A percentile compares a stretch with the other conserved stretches of the same genome.
Evolutionary conservation across 2,329 filamentous ascomycete species (phyloP).

Genomic region (Stemphylium vesicarium): DNA sequence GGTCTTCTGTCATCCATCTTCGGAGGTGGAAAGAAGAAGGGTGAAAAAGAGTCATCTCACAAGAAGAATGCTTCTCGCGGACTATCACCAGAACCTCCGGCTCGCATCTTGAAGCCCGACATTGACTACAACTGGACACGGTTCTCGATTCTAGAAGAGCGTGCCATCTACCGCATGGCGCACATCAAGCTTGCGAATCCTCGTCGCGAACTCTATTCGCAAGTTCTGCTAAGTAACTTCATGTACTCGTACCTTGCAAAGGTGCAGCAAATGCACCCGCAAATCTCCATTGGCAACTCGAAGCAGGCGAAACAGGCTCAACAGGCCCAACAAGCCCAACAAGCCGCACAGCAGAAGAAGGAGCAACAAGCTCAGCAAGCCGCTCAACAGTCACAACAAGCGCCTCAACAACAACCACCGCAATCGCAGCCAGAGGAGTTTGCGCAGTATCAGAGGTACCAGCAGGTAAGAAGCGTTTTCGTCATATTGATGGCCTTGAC

Average conservation of each 20-base stretch:
- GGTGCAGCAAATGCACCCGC: conserved; percentile 97
- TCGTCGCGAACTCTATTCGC: conserved; percentile 86
- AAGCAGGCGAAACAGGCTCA: conserved; percentile 71
- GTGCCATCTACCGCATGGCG: conserved; percentile 97
- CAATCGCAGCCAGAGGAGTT: conserved; percentile 49
- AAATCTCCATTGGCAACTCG: conserved; percentile 87
- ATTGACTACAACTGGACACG: conserved; percentile 96
- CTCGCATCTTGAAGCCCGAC: conserved; percentile 78
- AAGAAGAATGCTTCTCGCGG: conserved; percentile 77
- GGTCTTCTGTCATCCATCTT: conserved; percentile 94
- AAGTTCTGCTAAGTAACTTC: conserved; percentile 96
- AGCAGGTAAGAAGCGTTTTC: conserved; percentile 32
- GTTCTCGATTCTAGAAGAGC: conserved; percentile 92
- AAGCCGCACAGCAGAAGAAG: conserved; percentile 47
- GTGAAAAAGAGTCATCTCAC: conserved; percentile 73
- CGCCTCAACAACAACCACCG: conserved; percentile 46
- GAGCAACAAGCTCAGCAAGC: conserved; percentile 37
- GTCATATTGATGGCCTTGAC: neutral
- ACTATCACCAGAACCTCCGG: conserved; percentile 76
- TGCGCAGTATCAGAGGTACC: conserved; percentile 49
- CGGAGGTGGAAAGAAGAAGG: conserved; percentile 85
- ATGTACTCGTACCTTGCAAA: conserved; percentile 99
- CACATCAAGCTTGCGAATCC: conserved; percentile 99
- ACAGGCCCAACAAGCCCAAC: conserved; percentile 60
- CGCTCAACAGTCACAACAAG: conserved; percentile 46